These are phyloP conservation scores for Trichoderma hamatum DNA, from an alignment of 2,329 filamentous ascomycete genomes.

Conservation along the genomic window DNA sequence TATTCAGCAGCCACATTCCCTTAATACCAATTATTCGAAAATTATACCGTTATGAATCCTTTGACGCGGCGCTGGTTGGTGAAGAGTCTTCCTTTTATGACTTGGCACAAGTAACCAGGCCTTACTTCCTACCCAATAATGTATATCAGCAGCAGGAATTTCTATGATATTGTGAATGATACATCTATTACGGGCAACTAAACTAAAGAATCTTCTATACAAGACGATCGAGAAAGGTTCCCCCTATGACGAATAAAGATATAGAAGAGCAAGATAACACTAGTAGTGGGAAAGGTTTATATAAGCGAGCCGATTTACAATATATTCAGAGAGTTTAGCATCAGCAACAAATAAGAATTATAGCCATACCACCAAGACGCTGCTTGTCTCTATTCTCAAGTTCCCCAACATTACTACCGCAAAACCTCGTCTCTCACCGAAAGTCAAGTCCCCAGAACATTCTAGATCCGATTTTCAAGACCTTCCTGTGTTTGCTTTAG, in stretches of 20 bases:
- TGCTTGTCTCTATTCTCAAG: not conserved
- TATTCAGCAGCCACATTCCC: not conserved
- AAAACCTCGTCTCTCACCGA: not conserved
- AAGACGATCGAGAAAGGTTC: not conserved
- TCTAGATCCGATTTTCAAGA: too few relatives aligned
- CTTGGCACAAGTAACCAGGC: too few relatives aligned
- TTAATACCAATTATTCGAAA: not conserved
- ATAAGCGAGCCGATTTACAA: not conserved
- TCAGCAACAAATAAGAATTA: not conserved
- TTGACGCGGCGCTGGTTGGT: not conserved
- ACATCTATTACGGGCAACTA: not conserved
- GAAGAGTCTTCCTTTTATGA: not conserved
- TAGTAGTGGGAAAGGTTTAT: not conserved
- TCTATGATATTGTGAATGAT: not conserved
- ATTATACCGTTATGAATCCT: not conserved
- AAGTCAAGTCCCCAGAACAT: too few relatives aligned
- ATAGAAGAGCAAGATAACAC: not conserved
- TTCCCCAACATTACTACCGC: not conserved
- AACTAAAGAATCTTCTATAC: not conserved
- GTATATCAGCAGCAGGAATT: not conserved
- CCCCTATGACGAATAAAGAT: not conserved
- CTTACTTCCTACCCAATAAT: not conserved
- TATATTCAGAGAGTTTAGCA: not conserved
- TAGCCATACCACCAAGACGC: not conserved
- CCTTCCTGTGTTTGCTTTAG: too few relatives aligned